A percentile compares a stretch with the other conserved stretches of the same genome.
phyloP scores from a whole-genome alignment of 371 early-diverging fungal species.

The Mortierella sp. region DNA sequence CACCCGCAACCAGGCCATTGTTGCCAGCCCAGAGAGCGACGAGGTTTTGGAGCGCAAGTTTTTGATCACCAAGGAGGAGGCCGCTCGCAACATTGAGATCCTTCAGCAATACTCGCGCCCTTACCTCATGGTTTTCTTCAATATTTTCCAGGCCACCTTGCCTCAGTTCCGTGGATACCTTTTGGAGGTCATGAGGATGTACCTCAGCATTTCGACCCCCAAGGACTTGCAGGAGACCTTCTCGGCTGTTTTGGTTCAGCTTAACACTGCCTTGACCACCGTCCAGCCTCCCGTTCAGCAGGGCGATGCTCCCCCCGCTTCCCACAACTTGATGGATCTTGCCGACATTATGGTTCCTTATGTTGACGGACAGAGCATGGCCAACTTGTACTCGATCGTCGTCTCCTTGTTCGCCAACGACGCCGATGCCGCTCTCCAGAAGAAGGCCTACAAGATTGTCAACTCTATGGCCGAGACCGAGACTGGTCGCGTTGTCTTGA shows the following conservation, averaged over 20 bases:
- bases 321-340: conserved; percentile 84
- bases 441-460: conserved; percentile 94
- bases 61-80: conserved; percentile 70
- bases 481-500: conserved; percentile 62
- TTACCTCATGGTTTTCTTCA: conserved; percentile 87
- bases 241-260: conserved; percentile 74
- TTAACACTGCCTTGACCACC: conserved; percentile 72
- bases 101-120: conserved; percentile 80
- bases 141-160: conserved; percentile 79
- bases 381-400: conserved; percentile 69
- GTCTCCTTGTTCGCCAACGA: conserved; percentile 71
- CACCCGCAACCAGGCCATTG: conserved; percentile 71
- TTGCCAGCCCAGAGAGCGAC: conserved; percentile 64
- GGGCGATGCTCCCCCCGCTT: conserved; percentile 71
- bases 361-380: conserved; percentile 70
- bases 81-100: conserved; percentile 67
- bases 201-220: conserved; percentile 69
- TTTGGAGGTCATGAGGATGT: conserved; percentile 78
- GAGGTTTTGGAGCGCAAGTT: conserved; percentile 66
- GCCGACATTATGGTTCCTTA: conserved; percentile 81
- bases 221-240: conserved; percentile 71
- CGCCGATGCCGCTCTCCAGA: conserved; percentile 86
- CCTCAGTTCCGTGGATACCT: conserved; percentile 79
- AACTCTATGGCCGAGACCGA: conserved; percentile 68
- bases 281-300: conserved; percentile 57